phyloP scores from a whole-genome alignment of 768 basidiomycete species.

The Pleurotus citrinopileatus region DNA sequence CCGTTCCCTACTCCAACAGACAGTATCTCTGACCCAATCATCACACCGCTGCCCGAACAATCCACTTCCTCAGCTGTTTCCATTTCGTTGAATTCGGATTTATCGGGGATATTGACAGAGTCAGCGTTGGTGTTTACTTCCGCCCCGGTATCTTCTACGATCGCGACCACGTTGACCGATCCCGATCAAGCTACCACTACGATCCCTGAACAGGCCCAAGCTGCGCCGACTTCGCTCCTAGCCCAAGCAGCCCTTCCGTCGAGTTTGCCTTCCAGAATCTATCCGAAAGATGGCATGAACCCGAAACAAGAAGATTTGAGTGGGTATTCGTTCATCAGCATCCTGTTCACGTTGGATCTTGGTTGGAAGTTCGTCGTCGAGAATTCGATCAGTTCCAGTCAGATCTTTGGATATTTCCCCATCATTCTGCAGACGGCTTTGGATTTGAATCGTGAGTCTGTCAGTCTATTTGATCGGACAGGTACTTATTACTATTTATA shows the following conservation, averaged over 20 bases:
- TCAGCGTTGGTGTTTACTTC: slow-evolving; percentile 38
- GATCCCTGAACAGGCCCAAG: slow-evolving; percentile 19
- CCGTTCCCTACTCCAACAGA: slow-evolving; percentile 9
- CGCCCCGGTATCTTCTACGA: slow-evolving; percentile 23
- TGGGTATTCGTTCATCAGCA: slow-evolving; percentile 51
- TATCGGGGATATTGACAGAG: slow-evolving; percentile 43
- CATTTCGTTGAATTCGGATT: slow-evolving; percentile 33
- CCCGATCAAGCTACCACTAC: slow-evolving; percentile 40
- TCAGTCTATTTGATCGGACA: background rate
- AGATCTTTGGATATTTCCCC: slow-evolving; percentile 78
- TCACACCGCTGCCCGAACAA: background rate
- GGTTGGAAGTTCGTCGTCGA: slow-evolving; percentile 70
- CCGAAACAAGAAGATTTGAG: slow-evolving; percentile 24
- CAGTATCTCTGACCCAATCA: slow-evolving; percentile 7
- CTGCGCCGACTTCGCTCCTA: slow-evolving; percentile 22
- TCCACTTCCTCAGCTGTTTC: slow-evolving; percentile 10
- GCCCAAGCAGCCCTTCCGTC: slow-evolving; percentile 45
- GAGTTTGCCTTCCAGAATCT: slow-evolving; percentile 60
- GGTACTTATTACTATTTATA: slow-evolving; percentile 12
- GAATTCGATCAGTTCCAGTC: slow-evolving; percentile 56
- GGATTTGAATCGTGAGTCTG: slow-evolving; percentile 25
- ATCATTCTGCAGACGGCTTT: slow-evolving; percentile 31
- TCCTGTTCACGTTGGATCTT: slow-evolving; percentile 58
- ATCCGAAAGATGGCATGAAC: slow-evolving; percentile 33
- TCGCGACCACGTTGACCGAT: slow-evolving; percentile 31